These are phyloP conservation scores for Choiromyces venosus DNA, from an alignment of 495 filamentous ascomycete species.

Conservation along the genomic window DNA sequence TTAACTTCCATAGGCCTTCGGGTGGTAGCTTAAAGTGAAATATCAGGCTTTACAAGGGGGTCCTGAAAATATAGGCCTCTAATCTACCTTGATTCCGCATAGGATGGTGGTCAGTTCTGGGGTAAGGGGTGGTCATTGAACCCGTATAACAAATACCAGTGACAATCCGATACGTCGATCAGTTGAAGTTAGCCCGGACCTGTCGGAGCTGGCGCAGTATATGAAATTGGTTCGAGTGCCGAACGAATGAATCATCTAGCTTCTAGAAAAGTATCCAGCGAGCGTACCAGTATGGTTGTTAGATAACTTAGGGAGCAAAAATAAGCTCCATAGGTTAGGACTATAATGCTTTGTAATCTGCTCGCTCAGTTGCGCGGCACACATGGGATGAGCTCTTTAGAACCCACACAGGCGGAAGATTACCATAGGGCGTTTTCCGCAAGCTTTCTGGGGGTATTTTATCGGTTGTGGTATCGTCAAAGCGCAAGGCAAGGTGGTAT, in stretches of 20 bases:
- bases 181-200: not conserved
- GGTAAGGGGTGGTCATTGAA: not conserved
- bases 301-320: not conserved
- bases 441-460: not conserved
- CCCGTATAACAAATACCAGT: not conserved
- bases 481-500: too few species aligned
- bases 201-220: not conserved
- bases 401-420: not conserved
- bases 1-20: not conserved
- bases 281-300: not conserved
- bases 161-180: not conserved
- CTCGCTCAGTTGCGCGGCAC: not conserved
- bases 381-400: not conserved
- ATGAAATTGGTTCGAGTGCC: not conserved
- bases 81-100: not conserved
- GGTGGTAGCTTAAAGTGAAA: not conserved
- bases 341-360: not conserved
- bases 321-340: not conserved
- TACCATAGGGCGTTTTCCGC: not conserved
- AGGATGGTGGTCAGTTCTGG: too few species aligned
- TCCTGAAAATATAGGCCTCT: not conserved
- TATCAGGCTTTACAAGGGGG: not conserved
- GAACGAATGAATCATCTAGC: not conserved
- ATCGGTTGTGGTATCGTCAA: not conserved
- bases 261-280: too few species aligned